Percentiles rank a stretch among this genome's conserved stretches.
phyloP scores from a whole-genome alignment of 768 basidiomycete species.

The Rhizopogon rudus region DNA sequence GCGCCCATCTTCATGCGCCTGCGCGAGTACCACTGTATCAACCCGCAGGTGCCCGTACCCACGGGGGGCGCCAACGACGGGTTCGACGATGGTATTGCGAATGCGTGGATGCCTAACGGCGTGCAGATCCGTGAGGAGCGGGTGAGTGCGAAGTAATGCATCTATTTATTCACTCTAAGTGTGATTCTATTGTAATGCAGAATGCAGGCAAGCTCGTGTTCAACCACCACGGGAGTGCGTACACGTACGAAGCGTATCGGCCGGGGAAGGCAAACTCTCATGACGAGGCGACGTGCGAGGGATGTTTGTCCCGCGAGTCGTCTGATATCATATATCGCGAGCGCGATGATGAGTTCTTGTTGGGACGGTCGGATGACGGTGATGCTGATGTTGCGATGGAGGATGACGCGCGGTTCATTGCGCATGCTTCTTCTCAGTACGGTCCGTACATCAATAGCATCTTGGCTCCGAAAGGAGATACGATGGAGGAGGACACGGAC shows the following conservation, averaged over 20 bases:
- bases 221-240: slow-evolving; percentile 10
- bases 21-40: slow-evolving; percentile 46
- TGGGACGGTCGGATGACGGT: background rate
- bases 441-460: background rate
- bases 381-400: background rate
- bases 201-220: background rate
- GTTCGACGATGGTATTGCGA: slow-evolving; percentile 33
- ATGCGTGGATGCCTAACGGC: slow-evolving; percentile 35
- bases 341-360: background rate
- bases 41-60: slow-evolving; percentile 31
- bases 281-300: slow-evolving; percentile 33
- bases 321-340: slow-evolving; percentile 22
- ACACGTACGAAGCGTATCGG: slow-evolving; percentile 38
- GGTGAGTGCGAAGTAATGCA: slow-evolving; percentile 17
- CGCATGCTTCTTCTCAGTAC: background rate
- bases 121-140: slow-evolving; percentile 10
- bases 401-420: slow-evolving; percentile 18
- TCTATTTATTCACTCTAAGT: no score
- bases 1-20: slow-evolving; percentile 57
- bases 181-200: background rate
- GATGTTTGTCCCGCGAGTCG: slow-evolving; percentile 23
- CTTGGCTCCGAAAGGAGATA: slow-evolving; percentile 1
- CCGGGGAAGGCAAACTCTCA: slow-evolving; percentile 37
- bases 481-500: background rate
- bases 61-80: slow-evolving; percentile 14